These are phyloP conservation scores for Neckera pumila DNA, from an alignment of 225 moss, liverwort and hornwort genomes.

Conservation along the genomic window DNA sequence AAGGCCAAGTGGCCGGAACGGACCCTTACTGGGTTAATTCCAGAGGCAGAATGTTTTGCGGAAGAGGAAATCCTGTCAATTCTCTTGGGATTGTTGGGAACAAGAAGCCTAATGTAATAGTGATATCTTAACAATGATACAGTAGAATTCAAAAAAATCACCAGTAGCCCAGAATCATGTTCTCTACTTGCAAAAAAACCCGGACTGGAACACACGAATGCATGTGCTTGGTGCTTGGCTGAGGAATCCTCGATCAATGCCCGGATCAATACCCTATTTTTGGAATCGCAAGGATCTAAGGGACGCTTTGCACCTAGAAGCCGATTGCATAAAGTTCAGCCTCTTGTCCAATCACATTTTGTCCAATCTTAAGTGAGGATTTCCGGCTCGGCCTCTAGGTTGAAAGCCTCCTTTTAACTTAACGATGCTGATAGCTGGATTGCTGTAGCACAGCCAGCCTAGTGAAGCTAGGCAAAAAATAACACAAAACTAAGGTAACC, in stretches of 20 bases:
- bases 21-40: not conserved
- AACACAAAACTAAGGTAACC: not conserved
- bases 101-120: not conserved
- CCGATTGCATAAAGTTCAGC: no score
- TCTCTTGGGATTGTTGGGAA: not conserved
- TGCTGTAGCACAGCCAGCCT: not conserved
- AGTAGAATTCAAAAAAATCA: not conserved
- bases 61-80: not conserved
- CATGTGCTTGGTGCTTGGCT: not conserved
- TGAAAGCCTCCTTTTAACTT: no score
- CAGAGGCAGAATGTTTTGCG: not conserved
- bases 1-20: not conserved
- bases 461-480: not conserved
- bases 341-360: no score
- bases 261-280: not conserved
- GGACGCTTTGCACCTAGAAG: no score
- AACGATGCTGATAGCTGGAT: not conserved
- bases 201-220: not conserved
- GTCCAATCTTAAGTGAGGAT: no score
- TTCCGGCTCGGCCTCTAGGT: no score
- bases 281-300: not conserved
- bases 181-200: not conserved
- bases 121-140: not conserved
- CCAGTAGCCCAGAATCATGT: not conserved
- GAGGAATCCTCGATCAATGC: not conserved